These are phyloP conservation scores for Phytophthora vignae DNA, from an alignment of 352 stramenopile species.

Conservation along the genomic window DNA sequence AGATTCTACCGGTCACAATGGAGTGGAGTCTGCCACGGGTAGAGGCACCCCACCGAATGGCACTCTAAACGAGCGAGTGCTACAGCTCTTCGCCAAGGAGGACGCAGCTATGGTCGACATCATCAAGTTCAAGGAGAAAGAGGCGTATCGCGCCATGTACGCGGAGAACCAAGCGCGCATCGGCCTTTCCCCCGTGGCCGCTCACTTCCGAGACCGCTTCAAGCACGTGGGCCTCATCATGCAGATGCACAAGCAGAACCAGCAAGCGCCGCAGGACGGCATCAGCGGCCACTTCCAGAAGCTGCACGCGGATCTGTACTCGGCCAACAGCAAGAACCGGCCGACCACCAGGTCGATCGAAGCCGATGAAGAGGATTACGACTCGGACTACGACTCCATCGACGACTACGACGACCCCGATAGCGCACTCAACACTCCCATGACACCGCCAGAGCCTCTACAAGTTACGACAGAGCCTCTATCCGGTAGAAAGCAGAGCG, in stretches of 20 bases:
- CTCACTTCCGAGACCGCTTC: slow-evolving; percentile 71
- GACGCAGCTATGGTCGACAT: slow-evolving; percentile 64
- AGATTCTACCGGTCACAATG: slow-evolving; percentile 13
- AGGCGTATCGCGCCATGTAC: slow-evolving; percentile 36
- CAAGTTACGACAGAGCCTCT: slow-evolving; percentile 16
- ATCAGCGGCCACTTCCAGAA: slow-evolving; percentile 75
- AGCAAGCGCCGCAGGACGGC: slow-evolving; percentile 46
- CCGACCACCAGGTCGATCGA: neutral
- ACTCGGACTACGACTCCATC: slow-evolving; percentile 24
- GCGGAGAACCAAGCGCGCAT: slow-evolving; percentile 51
- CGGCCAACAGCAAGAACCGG: slow-evolving; percentile 7
- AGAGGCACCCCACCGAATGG: slow-evolving; percentile 2
- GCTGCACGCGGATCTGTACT: slow-evolving; percentile 58
- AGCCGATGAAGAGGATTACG: slow-evolving; percentile 8
- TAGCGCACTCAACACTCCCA: neutral
- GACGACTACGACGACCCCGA: slow-evolving; percentile 25
- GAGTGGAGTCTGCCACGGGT: slow-evolving; percentile 12
- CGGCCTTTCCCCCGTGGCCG: slow-evolving; percentile 53
- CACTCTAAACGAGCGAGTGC: slow-evolving; percentile 37
- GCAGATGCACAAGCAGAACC: slow-evolving; percentile 45
- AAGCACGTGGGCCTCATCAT: slow-evolving; percentile 65
- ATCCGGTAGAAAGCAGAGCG: slow-evolving; percentile 38
- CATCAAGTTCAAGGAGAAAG: slow-evolving; percentile 76
- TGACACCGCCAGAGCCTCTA: slow-evolving; percentile 6
- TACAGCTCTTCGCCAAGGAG: slow-evolving; percentile 62